Evolutionary conservation across 495 filamentous ascomycete genomes (phyloP).

Genomic region (Podospora pseudoanserina): DNA sequence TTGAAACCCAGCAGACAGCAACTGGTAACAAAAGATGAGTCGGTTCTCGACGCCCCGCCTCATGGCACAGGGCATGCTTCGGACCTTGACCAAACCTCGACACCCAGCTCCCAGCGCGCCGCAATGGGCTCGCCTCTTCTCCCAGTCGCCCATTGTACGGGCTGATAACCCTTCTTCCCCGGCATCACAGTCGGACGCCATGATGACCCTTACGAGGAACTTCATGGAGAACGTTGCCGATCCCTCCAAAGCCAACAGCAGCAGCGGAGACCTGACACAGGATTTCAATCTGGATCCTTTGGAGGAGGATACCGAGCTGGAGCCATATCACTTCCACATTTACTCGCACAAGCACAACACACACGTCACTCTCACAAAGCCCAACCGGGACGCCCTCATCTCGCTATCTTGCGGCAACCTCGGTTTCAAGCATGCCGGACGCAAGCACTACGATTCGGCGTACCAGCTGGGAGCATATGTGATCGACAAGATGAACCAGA

Average conservation of each 20-base stretch:
- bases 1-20: conserved; percentile 4
- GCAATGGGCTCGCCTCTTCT: conserved; percentile 44
- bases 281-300: conserved; percentile 9
- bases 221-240: neutral
- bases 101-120: conserved; percentile 22
- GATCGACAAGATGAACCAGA: conserved; percentile 72
- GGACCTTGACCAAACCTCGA: conserved; percentile 26
- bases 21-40: conserved; percentile 37
- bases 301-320: conserved; percentile 31
- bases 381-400: conserved; percentile 71
- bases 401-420: conserved; percentile 76
- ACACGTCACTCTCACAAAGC: conserved; percentile 80
- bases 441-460: conserved; percentile 85
- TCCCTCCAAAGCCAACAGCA: conserved; percentile 7
- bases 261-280: conserved; percentile 14
- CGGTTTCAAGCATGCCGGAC: conserved; percentile 74
- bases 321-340: conserved; percentile 81
- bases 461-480: conserved; percentile 82
- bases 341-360: conserved; percentile 87
- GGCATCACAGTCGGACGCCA: neutral
- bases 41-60: conserved; percentile 42
- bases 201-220: neutral
- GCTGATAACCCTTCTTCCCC: neutral
- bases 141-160: conserved; percentile 28
- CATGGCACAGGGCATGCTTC: conserved; percentile 40